A percentile compares a stretch with the other conserved stretches of the same genome.
phyloP scores from a whole-genome alignment of 2,329 filamentous ascomycete species.

The Zelopaecilomyces penicillatus region DNA sequence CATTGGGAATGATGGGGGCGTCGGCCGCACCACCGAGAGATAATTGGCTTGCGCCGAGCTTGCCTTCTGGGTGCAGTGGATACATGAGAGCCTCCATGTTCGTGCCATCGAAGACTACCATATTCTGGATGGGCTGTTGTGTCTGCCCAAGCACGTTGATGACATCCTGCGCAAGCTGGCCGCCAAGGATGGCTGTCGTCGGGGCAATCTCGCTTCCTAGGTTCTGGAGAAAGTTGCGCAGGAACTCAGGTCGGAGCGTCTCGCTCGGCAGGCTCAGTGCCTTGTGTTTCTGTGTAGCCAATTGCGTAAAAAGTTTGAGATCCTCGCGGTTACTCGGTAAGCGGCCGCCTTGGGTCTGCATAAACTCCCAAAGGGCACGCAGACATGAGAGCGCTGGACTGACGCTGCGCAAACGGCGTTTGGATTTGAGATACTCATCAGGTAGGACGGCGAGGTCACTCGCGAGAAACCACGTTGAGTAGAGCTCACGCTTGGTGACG shows the following conservation, averaged over 20 bases:
- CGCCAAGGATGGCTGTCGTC: conserved; percentile 81
- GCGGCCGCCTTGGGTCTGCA: conserved; percentile 42
- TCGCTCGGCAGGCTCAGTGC: conserved; percentile 62
- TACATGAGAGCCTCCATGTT: conserved; percentile 71
- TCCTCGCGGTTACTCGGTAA: conserved; percentile 55
- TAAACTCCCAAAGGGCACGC: conserved; percentile 82
- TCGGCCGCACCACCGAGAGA: conserved; percentile 16
- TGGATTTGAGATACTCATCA: conserved; percentile 57
- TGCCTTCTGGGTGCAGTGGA: conserved; percentile 64
- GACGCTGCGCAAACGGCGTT: conserved; percentile 65
- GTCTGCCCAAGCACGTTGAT: conserved; percentile 89
- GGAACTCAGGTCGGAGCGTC: conserved; percentile 60
- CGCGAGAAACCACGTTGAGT: conserved; percentile 80
- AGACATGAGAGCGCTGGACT: conserved; percentile 78
- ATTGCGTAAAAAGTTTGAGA: conserved; percentile 65
- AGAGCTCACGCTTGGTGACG: conserved; percentile 85
- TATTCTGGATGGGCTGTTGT: conserved; percentile 93
- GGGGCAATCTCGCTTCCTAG: conserved; percentile 77
- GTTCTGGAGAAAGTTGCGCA: conserved; percentile 81
- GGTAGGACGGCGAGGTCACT: conserved; percentile 66
- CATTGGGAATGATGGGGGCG: conserved; percentile 14
- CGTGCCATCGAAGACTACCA: conserved; percentile 84
- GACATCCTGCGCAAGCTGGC: conserved; percentile 87
- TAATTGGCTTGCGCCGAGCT: conserved; percentile 42
- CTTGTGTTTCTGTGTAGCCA: conserved; percentile 71